Evolutionary conservation across 2,329 filamentous ascomycete genomes (phyloP).

Genomic region (Pseudogymnoascus sp.): DNA sequence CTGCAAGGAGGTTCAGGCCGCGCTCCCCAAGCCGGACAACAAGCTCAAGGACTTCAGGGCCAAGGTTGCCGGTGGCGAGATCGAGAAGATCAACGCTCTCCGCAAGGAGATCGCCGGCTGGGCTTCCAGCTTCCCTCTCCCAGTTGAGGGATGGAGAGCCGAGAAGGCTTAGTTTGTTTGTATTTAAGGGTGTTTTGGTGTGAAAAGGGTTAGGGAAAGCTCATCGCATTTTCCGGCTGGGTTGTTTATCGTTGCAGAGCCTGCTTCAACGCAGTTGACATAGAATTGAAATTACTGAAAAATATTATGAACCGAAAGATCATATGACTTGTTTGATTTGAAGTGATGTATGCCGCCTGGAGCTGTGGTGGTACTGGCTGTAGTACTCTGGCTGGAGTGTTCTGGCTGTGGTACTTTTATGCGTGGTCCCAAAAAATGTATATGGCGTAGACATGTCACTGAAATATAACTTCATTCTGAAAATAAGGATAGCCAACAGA

Average conservation of each 20-base stretch:
- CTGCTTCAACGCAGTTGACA: constrained; percentile 13
- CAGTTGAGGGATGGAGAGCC: constrained; percentile 65
- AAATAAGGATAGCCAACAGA: background rate
- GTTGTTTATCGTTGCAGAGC: background rate
- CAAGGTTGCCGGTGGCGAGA: constrained; percentile 71
- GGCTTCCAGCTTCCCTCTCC: constrained; percentile 87
- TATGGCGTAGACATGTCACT: background rate
- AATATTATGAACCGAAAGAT: background rate
- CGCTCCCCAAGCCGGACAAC: constrained; percentile 92
- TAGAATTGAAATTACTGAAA: constrained; percentile 1
- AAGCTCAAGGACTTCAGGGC: constrained; percentile 99
- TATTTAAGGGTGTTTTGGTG: constrained; percentile 4
- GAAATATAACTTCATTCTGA: background rate
- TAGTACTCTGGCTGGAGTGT: no score
- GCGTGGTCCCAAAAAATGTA: background rate
- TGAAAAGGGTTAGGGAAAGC: constrained; percentile 11
- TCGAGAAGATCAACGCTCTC: constrained; percentile 74
- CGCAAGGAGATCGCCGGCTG: constrained; percentile 84
- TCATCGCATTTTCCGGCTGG: constrained; percentile 7
- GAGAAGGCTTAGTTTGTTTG: constrained; percentile 28
- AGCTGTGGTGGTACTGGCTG: no score
- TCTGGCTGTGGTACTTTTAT: background rate
- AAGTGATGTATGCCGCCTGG: background rate
- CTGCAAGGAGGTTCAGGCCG: constrained; percentile 76
- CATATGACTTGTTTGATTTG: background rate